Evolutionary conservation across 441 rosid genomes (phyloP).

Genomic region (Adansonia rubrostipa): DNA sequence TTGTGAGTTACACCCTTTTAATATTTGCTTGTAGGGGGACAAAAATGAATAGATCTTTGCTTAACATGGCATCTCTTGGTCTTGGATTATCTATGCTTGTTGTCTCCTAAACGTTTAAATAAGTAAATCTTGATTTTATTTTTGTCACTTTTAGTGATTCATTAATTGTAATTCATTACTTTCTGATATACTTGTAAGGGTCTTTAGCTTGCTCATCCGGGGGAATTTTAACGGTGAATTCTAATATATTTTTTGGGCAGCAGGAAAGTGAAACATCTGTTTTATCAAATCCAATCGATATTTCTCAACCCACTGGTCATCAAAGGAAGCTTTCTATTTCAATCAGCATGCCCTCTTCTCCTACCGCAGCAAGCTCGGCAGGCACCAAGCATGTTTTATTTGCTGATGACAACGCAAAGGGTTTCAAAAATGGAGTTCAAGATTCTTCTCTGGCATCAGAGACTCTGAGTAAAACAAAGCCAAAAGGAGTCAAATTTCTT

Average conservation of each 20-base stretch:
- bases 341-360: constrained; percentile 64
- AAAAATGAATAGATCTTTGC: neutral
- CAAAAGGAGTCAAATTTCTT: constrained; percentile 40
- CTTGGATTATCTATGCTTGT: no score
- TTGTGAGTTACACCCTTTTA: neutral
- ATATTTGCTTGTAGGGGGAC: neutral
- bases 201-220: no score
- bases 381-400: constrained; percentile 27
- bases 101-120: no score
- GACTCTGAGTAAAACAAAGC: neutral
- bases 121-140: neutral
- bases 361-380: constrained; percentile 26
- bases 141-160: neutral
- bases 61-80: neutral
- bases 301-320: constrained; percentile 17
- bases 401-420: constrained; percentile 23
- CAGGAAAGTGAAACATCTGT: constrained; percentile 25
- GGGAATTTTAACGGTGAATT: neutral
- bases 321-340: constrained; percentile 44
- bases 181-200: neutral
- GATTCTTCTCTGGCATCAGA: constrained; percentile 20
- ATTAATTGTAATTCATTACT: neutral
- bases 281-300: constrained; percentile 19
- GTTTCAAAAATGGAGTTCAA: constrained; percentile 24
- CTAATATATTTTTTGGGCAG: neutral